A percentile compares a stretch with the other conserved stretches of the same genome.
Evolutionary conservation across 176 grass and related monocot genomes (phyloP).

Genomic region (Themeda triandra): DNA sequence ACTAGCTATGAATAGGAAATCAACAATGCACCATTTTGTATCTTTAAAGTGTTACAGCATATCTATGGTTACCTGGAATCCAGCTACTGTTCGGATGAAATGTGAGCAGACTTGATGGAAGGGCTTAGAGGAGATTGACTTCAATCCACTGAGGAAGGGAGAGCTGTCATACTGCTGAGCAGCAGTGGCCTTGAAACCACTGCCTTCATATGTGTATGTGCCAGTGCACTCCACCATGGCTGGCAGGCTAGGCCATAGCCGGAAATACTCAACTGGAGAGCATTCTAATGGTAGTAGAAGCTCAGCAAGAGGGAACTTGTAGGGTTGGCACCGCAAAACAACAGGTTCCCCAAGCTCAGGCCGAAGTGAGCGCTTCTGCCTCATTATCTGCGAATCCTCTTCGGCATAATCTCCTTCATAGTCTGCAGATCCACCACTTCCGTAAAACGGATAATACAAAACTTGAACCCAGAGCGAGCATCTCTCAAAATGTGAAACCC

Average conservation of each 20-base stretch:
- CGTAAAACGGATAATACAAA: constrained; percentile 89
- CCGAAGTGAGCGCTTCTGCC: constrained; percentile 60
- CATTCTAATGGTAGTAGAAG: constrained; percentile 89
- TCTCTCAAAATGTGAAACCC: constrained; percentile 99
- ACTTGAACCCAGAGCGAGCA: constrained; percentile 96
- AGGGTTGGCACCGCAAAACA: constrained; percentile 88
- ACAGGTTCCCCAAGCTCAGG: constrained; percentile 85
- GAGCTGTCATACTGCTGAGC: constrained; percentile 95
- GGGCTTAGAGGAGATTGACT: constrained; percentile 74
- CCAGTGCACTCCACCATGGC: constrained; percentile 90
- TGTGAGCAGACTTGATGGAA: constrained; percentile 99
- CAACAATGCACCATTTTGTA: neutral
- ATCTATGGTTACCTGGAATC: constrained; percentile 79
- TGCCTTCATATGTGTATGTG: constrained; percentile 93
- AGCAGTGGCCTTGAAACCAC: constrained; percentile 97
- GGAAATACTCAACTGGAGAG: constrained; percentile 93
- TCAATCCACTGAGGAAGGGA: constrained; percentile 87
- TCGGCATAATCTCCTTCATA: constrained; percentile 97
- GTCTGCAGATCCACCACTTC: constrained; percentile 56
- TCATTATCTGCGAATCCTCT: constrained; percentile 81
- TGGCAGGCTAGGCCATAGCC: constrained; percentile 92
- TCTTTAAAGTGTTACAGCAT: neutral
- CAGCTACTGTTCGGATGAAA: constrained; percentile 93
- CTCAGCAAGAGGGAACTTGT: constrained; percentile 87
- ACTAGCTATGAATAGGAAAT: neutral